A percentile compares a stretch with the other conserved stretches of the same genome.
Conservation (phyloP, 176 grass and related monocot genomes). For the Phoenix roebelenii region DNA sequence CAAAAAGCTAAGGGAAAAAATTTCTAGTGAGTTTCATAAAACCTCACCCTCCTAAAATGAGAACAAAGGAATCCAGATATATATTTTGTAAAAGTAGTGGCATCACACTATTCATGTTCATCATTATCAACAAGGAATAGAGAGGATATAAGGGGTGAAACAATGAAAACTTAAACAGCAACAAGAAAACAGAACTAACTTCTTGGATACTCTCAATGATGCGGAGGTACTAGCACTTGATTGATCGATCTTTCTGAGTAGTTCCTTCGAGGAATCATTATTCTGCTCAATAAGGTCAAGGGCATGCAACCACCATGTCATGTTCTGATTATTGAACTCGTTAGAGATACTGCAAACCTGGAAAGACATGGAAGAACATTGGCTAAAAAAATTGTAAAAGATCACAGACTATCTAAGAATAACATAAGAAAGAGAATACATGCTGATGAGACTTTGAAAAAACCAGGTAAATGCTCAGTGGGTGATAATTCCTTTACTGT, state of each 20-base stretch:
- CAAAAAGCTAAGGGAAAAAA: too few species aligned
- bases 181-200: constrained; percentile 38
- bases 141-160: not conserved
- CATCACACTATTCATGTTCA: too few species aligned
- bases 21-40: too few species aligned
- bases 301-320: constrained; percentile 73
- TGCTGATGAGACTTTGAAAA: too few species aligned
- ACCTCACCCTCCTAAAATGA: too few species aligned
- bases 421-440: too few species aligned
- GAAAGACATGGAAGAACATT: constrained; percentile 3
- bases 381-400: too few species aligned
- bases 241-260: constrained; percentile 73
- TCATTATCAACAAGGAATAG: not conserved
- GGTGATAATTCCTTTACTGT: too few species aligned
- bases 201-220: constrained; percentile 50
- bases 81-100: too few species aligned
- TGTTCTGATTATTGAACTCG: constrained; percentile 47
- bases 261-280: constrained; percentile 51
- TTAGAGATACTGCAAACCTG: constrained; percentile 57
- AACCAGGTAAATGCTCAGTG: too few species aligned
- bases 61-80: too few species aligned
- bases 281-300: constrained; percentile 57
- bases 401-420: too few species aligned
- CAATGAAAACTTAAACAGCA: constrained; percentile 4
- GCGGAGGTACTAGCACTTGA: constrained; percentile 55